These are phyloP conservation scores for Lipomyces spencermartinsiae DNA, from an alignment of 805 yeast species.

Conservation along the genomic window DNA sequence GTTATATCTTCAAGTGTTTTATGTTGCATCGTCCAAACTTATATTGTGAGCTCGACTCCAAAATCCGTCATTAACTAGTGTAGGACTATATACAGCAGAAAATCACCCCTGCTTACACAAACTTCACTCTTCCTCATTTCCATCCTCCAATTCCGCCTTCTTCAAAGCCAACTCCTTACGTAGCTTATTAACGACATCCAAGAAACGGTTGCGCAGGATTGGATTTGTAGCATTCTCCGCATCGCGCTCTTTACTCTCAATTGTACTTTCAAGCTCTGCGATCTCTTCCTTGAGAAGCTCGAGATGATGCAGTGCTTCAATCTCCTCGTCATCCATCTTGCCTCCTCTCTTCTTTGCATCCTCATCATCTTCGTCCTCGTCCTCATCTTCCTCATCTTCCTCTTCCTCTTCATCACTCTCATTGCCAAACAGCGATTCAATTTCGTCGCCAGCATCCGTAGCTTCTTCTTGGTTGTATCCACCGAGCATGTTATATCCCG, in stretches of 20 bases:
- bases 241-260: conserved; percentile 74
- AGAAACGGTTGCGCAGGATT: conserved; percentile 83
- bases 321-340: conserved; percentile 60
- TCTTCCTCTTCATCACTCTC: conserved; percentile 52
- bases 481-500: conserved; percentile 46
- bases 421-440: conserved; percentile 51
- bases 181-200: conserved; percentile 77
- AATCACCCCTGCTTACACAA: neutral
- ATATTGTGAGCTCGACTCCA: neutral
- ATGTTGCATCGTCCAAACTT: neutral
- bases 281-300: conserved; percentile 86
- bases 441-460: conserved; percentile 48
- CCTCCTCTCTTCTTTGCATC: conserved; percentile 60
- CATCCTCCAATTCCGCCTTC: conserved; percentile 62
- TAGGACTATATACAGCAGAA: neutral
- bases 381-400: conserved; percentile 49
- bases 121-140: conserved; percentile 15
- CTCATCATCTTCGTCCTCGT: conserved; percentile 62
- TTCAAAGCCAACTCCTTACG: conserved; percentile 83
- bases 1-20: too few species aligned
- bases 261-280: conserved; percentile 76
- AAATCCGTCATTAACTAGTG: neutral
- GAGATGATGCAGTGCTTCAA: conserved; percentile 63
- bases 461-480: conserved; percentile 43
- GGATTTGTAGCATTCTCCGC: conserved; percentile 77